Conservation (phyloP, 768 basidiomycete genomes). For the Termitomyces bulborhizus region DNA sequence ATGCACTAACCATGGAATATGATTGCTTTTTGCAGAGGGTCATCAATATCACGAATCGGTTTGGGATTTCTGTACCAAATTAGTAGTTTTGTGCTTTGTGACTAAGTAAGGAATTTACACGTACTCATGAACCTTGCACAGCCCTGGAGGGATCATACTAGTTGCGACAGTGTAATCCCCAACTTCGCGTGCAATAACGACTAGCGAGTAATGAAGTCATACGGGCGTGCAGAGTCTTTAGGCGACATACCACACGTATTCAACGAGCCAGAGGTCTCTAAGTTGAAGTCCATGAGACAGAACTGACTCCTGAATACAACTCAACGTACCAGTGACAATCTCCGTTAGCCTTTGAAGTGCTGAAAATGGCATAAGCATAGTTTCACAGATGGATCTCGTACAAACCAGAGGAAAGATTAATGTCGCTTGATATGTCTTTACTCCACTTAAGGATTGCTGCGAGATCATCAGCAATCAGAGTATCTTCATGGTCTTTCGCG, state of each 20-base stretch:
- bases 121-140: conserved; percentile 66
- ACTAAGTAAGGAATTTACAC: conserved; percentile 16
- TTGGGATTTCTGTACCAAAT: conserved; percentile 43
- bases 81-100: not conserved
- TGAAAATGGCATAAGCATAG: conserved; percentile 13
- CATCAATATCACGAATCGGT: conserved; percentile 49
- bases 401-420: conserved; percentile 58
- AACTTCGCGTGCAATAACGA: conserved; percentile 62
- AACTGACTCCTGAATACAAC: not conserved
- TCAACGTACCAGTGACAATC: conserved; percentile 52
- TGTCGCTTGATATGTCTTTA: conserved; percentile 69
- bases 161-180: conserved; percentile 70
- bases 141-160: conserved; percentile 52
- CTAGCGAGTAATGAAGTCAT: conserved; percentile 19
- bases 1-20: conserved; percentile 53
- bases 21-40: conserved; percentile 61
- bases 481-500: conserved; percentile 45
- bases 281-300: not conserved
- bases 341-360: conserved; percentile 67
- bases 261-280: conserved; percentile 63
- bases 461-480: conserved; percentile 54
- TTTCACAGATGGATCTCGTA: not conserved
- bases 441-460: conserved; percentile 70
- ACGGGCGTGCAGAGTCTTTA: not conserved
- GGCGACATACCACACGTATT: conserved; percentile 45